Evolutionary conservation across 2,329 filamentous ascomycete species (phyloP), one percentile per base, ranked within the genome.

Genomic region (Talaromyces verruculosus): DNA sequence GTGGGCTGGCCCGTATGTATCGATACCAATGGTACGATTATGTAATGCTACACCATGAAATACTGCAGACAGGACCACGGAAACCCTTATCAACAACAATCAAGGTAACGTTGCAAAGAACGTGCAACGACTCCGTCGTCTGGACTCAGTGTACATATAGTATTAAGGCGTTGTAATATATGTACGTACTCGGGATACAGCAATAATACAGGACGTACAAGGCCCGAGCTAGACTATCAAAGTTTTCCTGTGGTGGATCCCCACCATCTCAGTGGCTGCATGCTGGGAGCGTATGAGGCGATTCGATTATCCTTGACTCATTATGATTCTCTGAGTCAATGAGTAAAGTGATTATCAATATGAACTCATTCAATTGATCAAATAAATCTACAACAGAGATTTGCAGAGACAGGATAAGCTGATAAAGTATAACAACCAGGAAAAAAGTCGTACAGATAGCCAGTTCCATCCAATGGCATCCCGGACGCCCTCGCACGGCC

Each of bases 1-100:
- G 57, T 45, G 57, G 57, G 28, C 57, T 60, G 57, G 57, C 3
- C 57, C 57, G 57, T 60, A 41, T 60, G 37, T 43, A 45, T 59
- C n/a, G 53, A 22, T 41, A 43, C 25, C 19, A 15, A n/a, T n/a
- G 25, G 25, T 22, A n/a, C 25, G 15, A 33, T 53, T 33, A 53
- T 33, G 49, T 53, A n/a, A 51, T 30, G 25, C 25, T 17, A 30
- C 47, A 30, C 47, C 47, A 51, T 28, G 17, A 7, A 17, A 17
- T 11, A 47, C 19, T 19, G 35, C 35, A 19, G 17, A 15, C 22
- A 28, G 19, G 17, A 30, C 47, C 47, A 43, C 22, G 13, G 19
- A 25, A n/a, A 28, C n/a, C 15, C 57, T 41, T 59, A 59, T 43
- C 33, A 39, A 33, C 49, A 30, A 17, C 22, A 15, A 49, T 7